Base-by-base conservation (phyloP, 179 eudicot species). In the Silene coronaria region DNA sequence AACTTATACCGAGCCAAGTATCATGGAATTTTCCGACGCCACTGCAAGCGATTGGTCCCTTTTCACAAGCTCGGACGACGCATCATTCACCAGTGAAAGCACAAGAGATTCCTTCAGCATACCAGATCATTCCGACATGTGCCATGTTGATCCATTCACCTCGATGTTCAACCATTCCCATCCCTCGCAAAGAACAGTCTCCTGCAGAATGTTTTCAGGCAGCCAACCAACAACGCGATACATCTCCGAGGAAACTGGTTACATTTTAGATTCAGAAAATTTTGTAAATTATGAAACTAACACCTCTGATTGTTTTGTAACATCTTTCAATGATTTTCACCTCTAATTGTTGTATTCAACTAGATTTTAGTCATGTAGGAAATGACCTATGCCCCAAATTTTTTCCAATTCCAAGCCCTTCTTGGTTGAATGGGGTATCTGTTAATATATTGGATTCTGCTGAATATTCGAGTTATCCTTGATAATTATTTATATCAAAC, bases 1-100 rank as follows among this genome's bases (percentile, higher is more conserved):
- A 62, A 85, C 82, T 4, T 70, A 72, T 42, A 64, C 85, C 0
- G 82, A 82, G 67, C 84, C 90, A 34, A 78, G 66, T 8, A 38
- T 67, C 36, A 67, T 64, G 69, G 88, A 88, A 17, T 90, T 83
- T 68, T 89, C 96, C 19, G 97, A 91, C 27, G 88, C 87, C 1
- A 79, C 95, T 55, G 83, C 98, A 1, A 93, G 95, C 66, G 97
- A 93, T 58, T 91, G 91, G 93, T 93, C 98, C 66, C 83, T 90
- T n/a, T 93, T 91, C 79, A 93, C 98, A 12, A 93, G 97, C 90
- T 93, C 97, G 0, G 98, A 93, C 53, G 98, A 93, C 10, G 90
- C 98, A 32, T 91, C 97, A 13, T 90, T 91, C 84, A 91, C 97
- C 55, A 91, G 93, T n/a, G 98, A 93, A 83, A 93, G 98, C 71